Conservation (phyloP, 257 asterid species). For the Mitragyna speciosa region DNA sequence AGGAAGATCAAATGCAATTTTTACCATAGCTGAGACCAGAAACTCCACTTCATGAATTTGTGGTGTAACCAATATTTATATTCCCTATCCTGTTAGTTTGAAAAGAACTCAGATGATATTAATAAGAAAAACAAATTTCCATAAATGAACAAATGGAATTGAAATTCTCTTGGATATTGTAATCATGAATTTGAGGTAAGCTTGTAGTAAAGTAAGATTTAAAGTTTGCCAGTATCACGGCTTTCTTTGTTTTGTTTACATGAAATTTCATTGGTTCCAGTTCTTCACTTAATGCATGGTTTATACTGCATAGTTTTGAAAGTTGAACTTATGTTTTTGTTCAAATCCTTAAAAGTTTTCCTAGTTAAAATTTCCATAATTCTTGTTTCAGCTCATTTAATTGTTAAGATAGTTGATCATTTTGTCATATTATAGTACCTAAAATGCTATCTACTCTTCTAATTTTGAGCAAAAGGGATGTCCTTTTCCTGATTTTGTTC, state of each 20-base stretch:
- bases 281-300: background rate
- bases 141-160: background rate
- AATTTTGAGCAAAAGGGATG: background rate
- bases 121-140: background rate
- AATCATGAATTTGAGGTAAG: background rate
- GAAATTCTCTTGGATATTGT: background rate
- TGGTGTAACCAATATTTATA: background rate
- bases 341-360: background rate
- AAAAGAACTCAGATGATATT: no score
- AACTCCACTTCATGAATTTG: background rate
- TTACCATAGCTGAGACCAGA: background rate
- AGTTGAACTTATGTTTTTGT: background rate
- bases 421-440: background rate
- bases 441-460: background rate
- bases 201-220: background rate
- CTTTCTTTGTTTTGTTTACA: background rate
- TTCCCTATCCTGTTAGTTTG: background rate
- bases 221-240: background rate
- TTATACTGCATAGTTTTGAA: no score
- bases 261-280: background rate
- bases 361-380: background rate
- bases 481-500: constrained; percentile 4
- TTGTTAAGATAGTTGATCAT: background rate
- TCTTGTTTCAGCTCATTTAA: background rate
- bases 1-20: background rate